Base-by-base conservation (phyloP, 805 yeast genomes). In the Debaryomyces tyrocola region DNA sequence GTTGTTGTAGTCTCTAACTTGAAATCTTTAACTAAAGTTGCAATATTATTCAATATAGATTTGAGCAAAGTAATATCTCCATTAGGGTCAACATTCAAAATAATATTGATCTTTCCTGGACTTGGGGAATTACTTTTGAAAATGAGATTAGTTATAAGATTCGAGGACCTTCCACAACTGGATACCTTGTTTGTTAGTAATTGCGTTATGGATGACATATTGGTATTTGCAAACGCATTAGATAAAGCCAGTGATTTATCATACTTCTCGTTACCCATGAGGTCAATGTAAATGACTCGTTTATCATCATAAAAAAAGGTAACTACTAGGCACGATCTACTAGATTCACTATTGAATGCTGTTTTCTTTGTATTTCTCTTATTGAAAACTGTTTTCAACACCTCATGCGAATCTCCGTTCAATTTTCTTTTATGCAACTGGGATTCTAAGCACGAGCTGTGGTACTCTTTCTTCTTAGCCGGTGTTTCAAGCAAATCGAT, bases 241-340 rank as follows among this genome's bases (percentile, higher is more conserved):
- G 62, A 48, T 12, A 47, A 29, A 8, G 50, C 43, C 4, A 40
- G 17, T 9, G 49, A 28, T n/a, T 38, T 46, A 34, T 57, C 57
- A 21, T 50, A 60, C 43, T 56, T 59, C 45, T 66, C 71, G 46
- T 59, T 59, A 3, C 68, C 70, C 63, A 60, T 58, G 37, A 64
- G 43, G 33, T 67, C 69, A 36, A 66, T 54, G 33, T 58, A 56
- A 2, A 67, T 58, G 8, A 51, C 47, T 39, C 53, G 49, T 14
- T 54, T 50, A 14, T 52, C 50, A 31, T 52, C 54, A 31, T 51
- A 48, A 47, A 53, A 55, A 15, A 67, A 47, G 9, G 60, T 55
- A 11, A 66, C 51, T 4, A 67, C 50, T 34, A 67, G 46, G 44
- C 68, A 62, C 5, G 67, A 58, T 39, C 67, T 47, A 36, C 62